These are phyloP conservation scores for Medicago lupulina DNA, from an alignment of 306 rosid genomes.

Conservation along the genomic window DNA sequence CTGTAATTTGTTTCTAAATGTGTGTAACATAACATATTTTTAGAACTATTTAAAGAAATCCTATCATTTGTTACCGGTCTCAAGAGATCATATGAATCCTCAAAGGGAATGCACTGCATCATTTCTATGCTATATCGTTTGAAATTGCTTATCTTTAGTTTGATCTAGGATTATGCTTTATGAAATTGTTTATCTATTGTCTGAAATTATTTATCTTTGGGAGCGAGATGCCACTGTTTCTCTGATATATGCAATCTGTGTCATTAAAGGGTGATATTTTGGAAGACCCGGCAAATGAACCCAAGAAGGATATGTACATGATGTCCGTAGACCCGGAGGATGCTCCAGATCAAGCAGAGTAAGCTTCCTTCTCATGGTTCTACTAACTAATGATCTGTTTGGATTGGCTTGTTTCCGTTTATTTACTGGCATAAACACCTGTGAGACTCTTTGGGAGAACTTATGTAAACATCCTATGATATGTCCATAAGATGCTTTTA, in stretches of 20 bases:
- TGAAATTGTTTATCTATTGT: no score
- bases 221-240: slow-evolving; percentile 36
- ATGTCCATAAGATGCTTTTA: no score
- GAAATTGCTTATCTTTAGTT: slow-evolving; percentile 15
- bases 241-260: slow-evolving; percentile 34
- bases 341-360: slow-evolving; percentile 91
- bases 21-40: background rate
- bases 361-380: slow-evolving; percentile 37
- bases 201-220: background rate
- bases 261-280: slow-evolving; percentile 80
- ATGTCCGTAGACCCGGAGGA: slow-evolving; percentile 86
- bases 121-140: background rate
- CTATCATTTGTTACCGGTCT: background rate
- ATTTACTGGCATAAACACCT: background rate
- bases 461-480: background rate
- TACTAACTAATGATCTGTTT: background rate
- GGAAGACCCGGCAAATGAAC: slow-evolving; percentile 94
- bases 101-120: no score
- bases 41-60: background rate
- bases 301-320: slow-evolving; percentile 92
- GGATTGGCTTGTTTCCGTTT: background rate
- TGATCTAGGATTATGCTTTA: slow-evolving; percentile 16
- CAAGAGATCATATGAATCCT: background rate
- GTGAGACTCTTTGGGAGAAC: background rate
- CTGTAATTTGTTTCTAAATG: slow-evolving; percentile 24